Percentiles rank a stretch among this genome's conserved stretches.
These are phyloP conservation scores for Aristolochia fimbriata DNA, from an alignment of 164 flowering plant species.

Conservation along the genomic window DNA sequence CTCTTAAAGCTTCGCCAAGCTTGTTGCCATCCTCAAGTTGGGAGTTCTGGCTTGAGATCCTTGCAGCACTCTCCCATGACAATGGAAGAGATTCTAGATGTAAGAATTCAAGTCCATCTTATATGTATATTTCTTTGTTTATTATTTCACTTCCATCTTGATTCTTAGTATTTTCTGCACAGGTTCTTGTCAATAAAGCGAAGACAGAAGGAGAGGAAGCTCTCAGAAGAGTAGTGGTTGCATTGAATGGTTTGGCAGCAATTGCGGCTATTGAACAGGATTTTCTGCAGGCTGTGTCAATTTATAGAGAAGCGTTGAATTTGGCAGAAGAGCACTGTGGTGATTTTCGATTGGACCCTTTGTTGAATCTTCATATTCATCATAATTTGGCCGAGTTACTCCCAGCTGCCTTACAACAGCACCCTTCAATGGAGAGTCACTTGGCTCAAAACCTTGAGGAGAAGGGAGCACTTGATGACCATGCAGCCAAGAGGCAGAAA, in stretches of 20 bases:
- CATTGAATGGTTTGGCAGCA: constrained; percentile 91
- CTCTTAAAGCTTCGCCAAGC: constrained; percentile 98
- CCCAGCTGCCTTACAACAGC: constrained; percentile 12
- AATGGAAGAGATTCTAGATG: constrained; percentile 88
- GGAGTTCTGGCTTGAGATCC: constrained; percentile 88
- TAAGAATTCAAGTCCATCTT: constrained; percentile 12
- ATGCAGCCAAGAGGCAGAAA: constrained; percentile 25
- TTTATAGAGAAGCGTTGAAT: constrained; percentile 67
- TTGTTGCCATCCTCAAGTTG: constrained; percentile 99
- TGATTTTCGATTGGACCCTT: constrained; percentile 84
- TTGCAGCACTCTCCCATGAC: constrained; percentile 92
- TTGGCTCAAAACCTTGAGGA: constrained; percentile 15
- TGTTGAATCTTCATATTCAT: constrained; percentile 75
- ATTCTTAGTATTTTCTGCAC: constrained; percentile 4
- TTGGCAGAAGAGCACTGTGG: constrained; percentile 53
- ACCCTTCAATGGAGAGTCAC: constrained; percentile 9
- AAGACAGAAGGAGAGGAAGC: constrained; percentile 94
- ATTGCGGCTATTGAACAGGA: constrained; percentile 61
- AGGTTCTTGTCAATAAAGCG: constrained; percentile 86
- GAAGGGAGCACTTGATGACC: background rate
- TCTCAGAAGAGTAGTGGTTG: constrained; percentile 62
- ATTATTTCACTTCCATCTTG: background rate
- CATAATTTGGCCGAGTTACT: constrained; percentile 77
- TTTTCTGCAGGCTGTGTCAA: constrained; percentile 38
- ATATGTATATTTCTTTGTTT: background rate